Base-by-base conservation (phyloP, 495 filamentous ascomycete species). In the Cryomyces minteri region DNA sequence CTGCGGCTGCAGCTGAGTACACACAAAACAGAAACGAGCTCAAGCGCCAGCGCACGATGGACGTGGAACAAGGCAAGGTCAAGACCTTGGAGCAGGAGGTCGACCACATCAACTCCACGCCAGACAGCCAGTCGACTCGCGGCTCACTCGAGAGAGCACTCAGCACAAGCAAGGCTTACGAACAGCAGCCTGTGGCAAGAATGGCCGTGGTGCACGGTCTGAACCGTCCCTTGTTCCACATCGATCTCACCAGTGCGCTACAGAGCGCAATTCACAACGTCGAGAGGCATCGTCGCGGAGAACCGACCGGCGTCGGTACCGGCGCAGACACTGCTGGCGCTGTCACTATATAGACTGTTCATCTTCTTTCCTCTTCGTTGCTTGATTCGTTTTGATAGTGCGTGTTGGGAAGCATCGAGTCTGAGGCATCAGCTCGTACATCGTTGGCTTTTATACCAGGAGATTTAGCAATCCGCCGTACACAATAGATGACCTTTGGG, bases 221-320 rank as follows among this genome's bases (percentile, higher is more conserved):
- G 47, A 87, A 90, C 62, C 62, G 84, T 53, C 90, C 90, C 40
- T 73, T 94, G 51, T 96, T 98, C 74, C 92, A 98, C 54, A 76
- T 92, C 46, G 90, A 98, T 58, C 60, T 98, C 30, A 94, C 87
- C 10, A 88, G 82, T 55, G 90, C 90, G 28, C 57, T 96, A 54
- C 81, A 93, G 61, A 88, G 84, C 60, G 88, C 86, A 11, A 72
- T 96, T 51, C 73, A 77, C 31, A 94, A 88, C 52, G 75, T 77
- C 6, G 69, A 80, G 66, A 38, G 34, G 9, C 9, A 38, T 10
- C 9, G 12, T 9, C 34, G 3, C 9, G 34, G 9, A 38, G 34
- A 38, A 14, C 9, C 34, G 34, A 38, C 9, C 1, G 34, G 34
- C 34, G 34, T 38, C 9, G 34, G 34, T 1, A 38, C 34, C 34